Percentiles rank a stretch among this genome's conserved stretches.
phyloP scores from a whole-genome alignment of 2,329 filamentous ascomycete genomes.

The Fusarium tjaetaba region DNA sequence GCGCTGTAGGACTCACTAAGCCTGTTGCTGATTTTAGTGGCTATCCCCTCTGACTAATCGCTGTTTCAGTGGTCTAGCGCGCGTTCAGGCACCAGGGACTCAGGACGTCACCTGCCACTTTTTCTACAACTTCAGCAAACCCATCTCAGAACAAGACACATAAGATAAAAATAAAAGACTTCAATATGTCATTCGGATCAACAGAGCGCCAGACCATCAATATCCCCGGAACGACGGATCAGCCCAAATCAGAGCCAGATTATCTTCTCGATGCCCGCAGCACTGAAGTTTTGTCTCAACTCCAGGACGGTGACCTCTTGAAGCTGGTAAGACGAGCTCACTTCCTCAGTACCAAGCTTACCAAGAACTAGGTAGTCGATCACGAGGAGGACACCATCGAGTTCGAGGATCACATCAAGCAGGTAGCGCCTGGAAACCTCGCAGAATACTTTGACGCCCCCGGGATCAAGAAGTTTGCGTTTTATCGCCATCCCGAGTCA shows the following conservation, averaged over 20 bases:
- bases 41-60: neutral
- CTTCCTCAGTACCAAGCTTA: neutral
- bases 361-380: neutral
- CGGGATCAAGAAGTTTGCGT: neutral
- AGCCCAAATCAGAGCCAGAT: neutral
- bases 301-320: conserved; percentile 16
- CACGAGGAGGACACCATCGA: neutral
- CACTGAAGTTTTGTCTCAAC: neutral
- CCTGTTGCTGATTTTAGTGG: neutral
- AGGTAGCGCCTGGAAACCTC: neutral
- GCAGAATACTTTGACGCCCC: neutral
- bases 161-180: neutral
- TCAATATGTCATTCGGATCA: neutral
- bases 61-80: neutral
- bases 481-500: conserved; percentile 6
- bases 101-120: neutral
- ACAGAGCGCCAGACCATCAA: neutral
- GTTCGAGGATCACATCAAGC: neutral
- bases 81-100: neutral
- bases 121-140: neutral
- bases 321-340: neutral
- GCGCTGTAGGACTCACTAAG: neutral
- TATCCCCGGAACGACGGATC: neutral
- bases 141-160: neutral
- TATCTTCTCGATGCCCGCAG: neutral